Conservation (phyloP, 208 protist species). For the Wallacemonas sp. region DNA sequence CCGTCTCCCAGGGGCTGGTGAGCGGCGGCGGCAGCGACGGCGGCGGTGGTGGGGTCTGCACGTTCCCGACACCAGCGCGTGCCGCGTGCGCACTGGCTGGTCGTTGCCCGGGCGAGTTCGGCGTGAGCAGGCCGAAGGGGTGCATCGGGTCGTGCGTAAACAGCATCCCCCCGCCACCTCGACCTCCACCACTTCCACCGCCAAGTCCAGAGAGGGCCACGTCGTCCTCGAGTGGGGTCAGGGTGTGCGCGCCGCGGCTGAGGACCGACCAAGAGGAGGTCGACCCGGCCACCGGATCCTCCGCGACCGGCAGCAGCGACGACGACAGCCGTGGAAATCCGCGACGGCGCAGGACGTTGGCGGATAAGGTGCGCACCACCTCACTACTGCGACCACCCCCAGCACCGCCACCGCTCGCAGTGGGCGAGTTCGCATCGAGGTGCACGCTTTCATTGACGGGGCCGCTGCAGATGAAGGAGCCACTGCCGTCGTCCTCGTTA, state of each 20-base stretch:
- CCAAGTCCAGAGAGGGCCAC: neutral
- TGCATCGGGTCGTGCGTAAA: conserved; percentile 10
- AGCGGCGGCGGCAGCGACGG: neutral
- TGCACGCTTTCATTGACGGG: neutral
- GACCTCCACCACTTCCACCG: too few relatives aligned
- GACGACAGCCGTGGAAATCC: neutral
- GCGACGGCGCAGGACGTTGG: too few relatives aligned
- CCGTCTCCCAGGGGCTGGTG: neutral
- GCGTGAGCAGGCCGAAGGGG: conserved; percentile 6
- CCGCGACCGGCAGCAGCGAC: neutral
- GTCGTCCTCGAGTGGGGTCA: conserved; percentile 9
- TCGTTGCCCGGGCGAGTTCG: neutral
- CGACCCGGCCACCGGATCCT: neutral
- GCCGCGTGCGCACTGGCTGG: neutral
- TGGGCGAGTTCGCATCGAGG: neutral
- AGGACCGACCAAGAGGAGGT: conserved; percentile 8
- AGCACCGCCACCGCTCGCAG: neutral
- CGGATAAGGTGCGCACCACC: too few relatives aligned
- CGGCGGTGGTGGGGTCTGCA: too few relatives aligned
- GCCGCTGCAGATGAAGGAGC: neutral
- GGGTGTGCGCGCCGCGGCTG: neutral
- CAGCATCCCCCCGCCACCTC: neutral
- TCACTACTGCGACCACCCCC: neutral
- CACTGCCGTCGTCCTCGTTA: neutral
- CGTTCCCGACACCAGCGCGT: too few relatives aligned